phyloP scores from a whole-genome alignment of 2,329 filamentous ascomycete genomes.

The Lecanosticta acicola region DNA sequence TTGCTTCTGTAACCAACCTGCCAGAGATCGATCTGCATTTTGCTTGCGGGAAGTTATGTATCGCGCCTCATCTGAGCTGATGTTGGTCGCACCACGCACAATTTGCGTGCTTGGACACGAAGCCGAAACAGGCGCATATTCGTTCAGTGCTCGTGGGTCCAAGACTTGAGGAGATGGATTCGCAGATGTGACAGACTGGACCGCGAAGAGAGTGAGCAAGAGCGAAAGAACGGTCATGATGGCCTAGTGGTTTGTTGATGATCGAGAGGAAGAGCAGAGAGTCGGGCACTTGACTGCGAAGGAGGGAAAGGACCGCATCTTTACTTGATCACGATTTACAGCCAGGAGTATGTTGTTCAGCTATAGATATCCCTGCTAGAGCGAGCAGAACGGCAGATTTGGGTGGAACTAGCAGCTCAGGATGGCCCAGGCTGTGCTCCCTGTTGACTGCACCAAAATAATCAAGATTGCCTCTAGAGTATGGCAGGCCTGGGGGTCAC shows the following conservation, averaged over 20 bases:
- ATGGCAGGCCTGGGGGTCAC: no score
- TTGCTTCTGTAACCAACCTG: constrained; percentile 37
- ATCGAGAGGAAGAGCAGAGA: background rate
- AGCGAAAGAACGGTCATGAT: constrained; percentile 6
- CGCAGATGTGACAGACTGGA: background rate
- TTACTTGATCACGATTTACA: no score
- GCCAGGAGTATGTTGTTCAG: background rate
- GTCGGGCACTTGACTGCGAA: no score
- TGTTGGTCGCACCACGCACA: constrained; percentile 34
- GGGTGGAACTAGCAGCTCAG: background rate
- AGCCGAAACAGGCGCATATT: constrained; percentile 30
- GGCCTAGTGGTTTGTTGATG: background rate
- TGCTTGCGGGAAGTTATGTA: constrained; percentile 37
- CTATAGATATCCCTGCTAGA: background rate
- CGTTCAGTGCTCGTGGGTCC: constrained; percentile 6
- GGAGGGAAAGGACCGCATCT: no score
- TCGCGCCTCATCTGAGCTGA: constrained; percentile 36
- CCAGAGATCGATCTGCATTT: constrained; percentile 36
- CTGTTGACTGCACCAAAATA: no score
- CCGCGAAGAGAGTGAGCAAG: background rate
- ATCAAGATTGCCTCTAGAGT: no score
- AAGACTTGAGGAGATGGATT: constrained; percentile 1
- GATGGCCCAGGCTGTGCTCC: background rate
- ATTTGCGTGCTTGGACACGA: constrained; percentile 38
- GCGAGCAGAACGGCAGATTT: background rate